phyloP scores from a whole-genome alignment of 2,329 filamentous ascomycete genomes.

The Colletotrichum agaves region DNA sequence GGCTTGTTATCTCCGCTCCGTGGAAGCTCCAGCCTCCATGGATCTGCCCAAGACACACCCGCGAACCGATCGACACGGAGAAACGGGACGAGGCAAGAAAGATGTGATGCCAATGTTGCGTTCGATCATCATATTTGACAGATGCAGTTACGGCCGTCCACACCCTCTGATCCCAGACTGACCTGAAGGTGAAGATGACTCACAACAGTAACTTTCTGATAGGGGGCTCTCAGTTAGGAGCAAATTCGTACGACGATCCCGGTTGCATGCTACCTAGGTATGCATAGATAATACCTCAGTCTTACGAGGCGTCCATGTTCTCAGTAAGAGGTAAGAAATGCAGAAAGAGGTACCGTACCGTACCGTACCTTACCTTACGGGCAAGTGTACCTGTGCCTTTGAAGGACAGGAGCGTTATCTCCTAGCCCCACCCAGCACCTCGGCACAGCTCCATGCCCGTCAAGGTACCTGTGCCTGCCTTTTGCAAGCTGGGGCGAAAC shows the following conservation, averaged over 20 bases:
- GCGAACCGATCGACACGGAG: slow-evolving; percentile 1
- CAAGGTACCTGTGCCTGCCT: slow-evolving; percentile 2
- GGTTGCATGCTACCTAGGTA: too few species aligned
- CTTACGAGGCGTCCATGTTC: too few species aligned
- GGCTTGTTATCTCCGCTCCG: slow-evolving; percentile 22
- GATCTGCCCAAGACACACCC: background rate
- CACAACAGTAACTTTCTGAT: background rate
- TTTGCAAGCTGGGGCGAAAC: background rate
- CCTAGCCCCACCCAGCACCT: slow-evolving; percentile 10
- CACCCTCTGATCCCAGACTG: background rate
- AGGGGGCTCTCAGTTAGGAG: too few species aligned
- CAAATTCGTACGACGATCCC: background rate
- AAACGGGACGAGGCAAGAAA: background rate
- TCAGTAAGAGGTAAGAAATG: too few species aligned
- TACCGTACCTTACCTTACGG: too few species aligned
- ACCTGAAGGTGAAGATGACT: background rate
- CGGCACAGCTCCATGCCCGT: background rate
- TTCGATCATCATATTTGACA: slow-evolving; percentile 14
- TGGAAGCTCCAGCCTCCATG: background rate
- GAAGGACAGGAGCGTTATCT: slow-evolving; percentile 15
- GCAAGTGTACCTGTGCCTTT: background rate
- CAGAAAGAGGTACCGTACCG: too few species aligned
- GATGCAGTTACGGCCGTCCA: background rate
- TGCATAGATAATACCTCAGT: too few species aligned
- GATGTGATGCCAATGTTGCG: slow-evolving; percentile 8